Evolutionary conservation across 2,329 filamentous ascomycete species (phyloP).

Genomic region (Arthrobotrys sphaeroides): DNA sequence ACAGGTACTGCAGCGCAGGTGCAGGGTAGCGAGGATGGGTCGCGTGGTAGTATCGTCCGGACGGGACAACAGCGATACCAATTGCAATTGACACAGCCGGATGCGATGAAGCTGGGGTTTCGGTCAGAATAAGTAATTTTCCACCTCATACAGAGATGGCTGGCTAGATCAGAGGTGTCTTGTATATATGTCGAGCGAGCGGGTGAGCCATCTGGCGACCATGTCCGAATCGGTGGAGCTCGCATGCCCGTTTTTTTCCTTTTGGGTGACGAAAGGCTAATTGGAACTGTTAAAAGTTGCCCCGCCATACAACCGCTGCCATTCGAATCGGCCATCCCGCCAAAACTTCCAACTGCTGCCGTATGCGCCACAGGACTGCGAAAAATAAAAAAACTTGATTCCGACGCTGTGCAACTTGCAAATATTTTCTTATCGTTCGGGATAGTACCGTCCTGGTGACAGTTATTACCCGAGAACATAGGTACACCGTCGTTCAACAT

Average conservation of each 20-base stretch:
- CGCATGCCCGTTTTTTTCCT: conserved; percentile 28
- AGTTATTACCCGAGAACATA: neutral
- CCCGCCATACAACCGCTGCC: conserved; percentile 30
- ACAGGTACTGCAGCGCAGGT: conserved; percentile 1
- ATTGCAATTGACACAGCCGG: conserved; percentile 5
- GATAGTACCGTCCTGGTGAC: neutral
- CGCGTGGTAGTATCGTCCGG: neutral
- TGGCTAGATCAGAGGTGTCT: neutral
- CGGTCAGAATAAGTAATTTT: neutral
- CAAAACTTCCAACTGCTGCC: neutral
- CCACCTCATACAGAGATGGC: conserved; percentile 2
- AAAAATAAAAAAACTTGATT: neutral
- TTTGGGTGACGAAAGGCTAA: conserved; percentile 12
- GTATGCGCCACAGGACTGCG: conserved; percentile 3
- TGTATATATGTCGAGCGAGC: neutral
- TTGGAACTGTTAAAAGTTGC: neutral
- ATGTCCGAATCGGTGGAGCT: conserved; percentile 53
- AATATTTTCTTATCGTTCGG: neutral
- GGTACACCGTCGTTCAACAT: neutral
- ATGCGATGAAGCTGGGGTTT: neutral
- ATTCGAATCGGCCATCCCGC: neutral
- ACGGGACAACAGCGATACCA: neutral
- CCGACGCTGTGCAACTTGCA: neutral
- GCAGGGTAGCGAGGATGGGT: neutral
- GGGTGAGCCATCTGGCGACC: conserved; percentile 15